Evolutionary conservation across 2,329 filamentous ascomycete species (phyloP).

Genomic region (Uncinocarpus reesii): DNA sequence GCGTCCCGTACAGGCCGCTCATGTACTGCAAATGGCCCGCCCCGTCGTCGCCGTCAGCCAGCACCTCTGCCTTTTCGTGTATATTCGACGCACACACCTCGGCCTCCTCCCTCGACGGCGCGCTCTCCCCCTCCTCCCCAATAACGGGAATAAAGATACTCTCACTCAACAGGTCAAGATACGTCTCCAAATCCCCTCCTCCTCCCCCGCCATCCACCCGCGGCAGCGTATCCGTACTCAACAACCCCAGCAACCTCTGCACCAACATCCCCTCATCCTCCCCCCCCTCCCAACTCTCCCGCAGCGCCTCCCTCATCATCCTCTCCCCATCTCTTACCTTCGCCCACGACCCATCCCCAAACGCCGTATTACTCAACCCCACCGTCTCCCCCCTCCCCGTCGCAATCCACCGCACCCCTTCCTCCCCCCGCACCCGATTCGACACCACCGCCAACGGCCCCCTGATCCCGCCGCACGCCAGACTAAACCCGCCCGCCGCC

Average conservation of each 20-base stretch:
- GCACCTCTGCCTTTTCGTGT: slow-evolving; percentile 19
- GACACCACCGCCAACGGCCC: slow-evolving; percentile 51
- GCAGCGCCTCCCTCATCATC: slow-evolving; percentile 42
- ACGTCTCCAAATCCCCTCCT: slow-evolving; percentile 45
- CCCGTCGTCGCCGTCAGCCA: slow-evolving; percentile 17
- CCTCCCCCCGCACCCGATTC: slow-evolving; percentile 47
- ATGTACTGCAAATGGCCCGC: slow-evolving; percentile 25
- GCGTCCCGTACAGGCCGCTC: slow-evolving; percentile 51
- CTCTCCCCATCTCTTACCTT: slow-evolving; percentile 51
- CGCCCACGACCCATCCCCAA: slow-evolving; percentile 50
- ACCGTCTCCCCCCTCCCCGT: slow-evolving; percentile 42
- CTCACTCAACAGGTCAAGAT: slow-evolving; percentile 46
- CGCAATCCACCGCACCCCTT: slow-evolving; percentile 45
- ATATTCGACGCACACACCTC: slow-evolving; percentile 30
- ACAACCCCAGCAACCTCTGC: slow-evolving; percentile 41
- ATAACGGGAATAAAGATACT: slow-evolving; percentile 53
- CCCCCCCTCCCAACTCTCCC: slow-evolving; percentile 33
- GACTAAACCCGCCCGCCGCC: slow-evolving; percentile 51
- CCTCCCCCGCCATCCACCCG: slow-evolving; percentile 39
- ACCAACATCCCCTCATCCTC: slow-evolving; percentile 43
- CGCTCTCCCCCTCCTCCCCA: slow-evolving; percentile 38
- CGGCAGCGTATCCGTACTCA: slow-evolving; percentile 48
- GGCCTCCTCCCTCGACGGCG: slow-evolving; percentile 26
- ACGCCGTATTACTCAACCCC: slow-evolving; percentile 52
- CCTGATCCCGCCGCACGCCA: slow-evolving; percentile 48